Percentiles rank a stretch among this genome's conserved stretches.
phyloP scores from a whole-genome alignment of 257 asterid genomes.

The Thymus mandschuricus region DNA sequence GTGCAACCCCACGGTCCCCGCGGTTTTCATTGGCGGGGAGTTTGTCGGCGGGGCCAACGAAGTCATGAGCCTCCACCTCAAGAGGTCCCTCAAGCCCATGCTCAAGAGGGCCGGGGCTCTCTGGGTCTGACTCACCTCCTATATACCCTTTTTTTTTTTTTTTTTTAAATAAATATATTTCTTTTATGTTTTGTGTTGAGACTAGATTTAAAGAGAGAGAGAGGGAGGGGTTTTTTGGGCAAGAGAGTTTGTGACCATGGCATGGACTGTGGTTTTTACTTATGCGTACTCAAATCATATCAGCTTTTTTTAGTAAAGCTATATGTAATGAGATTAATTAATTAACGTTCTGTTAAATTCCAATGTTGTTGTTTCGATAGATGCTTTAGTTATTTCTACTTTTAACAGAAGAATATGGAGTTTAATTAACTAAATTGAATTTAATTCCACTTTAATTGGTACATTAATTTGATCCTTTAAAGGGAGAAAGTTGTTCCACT shows the following conservation, averaged over 20 bases:
- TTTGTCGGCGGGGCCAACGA: conserved; percentile 57
- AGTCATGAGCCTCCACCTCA: conserved; percentile 56
- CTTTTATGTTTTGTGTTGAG: conserved; percentile 4
- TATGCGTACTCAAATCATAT: conserved; percentile 1
- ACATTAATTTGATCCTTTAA: conserved; percentile 17
- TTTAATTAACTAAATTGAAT: neutral
- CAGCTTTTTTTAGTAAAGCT: conserved; percentile 40
- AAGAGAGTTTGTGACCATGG: neutral
- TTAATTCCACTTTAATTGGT: neutral
- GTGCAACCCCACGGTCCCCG: conserved; percentile 53
- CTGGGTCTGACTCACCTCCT: conserved; percentile 31
- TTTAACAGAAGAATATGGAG: too few species aligned
- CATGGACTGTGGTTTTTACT: neutral
- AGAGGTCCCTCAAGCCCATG: conserved; percentile 51
- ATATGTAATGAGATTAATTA: neutral
- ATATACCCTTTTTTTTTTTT: neutral
- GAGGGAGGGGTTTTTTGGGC: conserved; percentile 16
- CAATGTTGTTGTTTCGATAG: neutral
- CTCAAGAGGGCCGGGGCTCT: conserved; percentile 55
- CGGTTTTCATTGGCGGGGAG: conserved; percentile 56
- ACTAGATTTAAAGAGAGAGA: conserved; percentile 10
- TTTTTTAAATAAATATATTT: neutral
- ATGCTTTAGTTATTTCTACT: neutral
- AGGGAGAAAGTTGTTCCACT: conserved; percentile 23
- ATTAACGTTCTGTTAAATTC: neutral